Conservation (phyloP, 73 alveolate genomes). For the Stentor coeruleus region DNA sequence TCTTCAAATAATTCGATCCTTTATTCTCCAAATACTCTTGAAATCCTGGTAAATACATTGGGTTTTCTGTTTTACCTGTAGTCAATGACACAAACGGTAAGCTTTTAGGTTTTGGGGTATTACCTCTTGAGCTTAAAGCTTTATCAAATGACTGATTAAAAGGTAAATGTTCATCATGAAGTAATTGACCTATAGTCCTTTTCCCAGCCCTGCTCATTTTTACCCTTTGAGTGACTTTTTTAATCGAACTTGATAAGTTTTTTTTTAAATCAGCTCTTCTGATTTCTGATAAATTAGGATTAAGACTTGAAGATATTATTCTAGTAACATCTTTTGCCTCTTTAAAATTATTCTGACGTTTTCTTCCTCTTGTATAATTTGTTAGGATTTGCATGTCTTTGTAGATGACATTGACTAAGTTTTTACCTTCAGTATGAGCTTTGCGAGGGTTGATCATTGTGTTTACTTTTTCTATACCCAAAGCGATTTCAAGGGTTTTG, state of each 20-base stretch:
- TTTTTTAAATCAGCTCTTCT: neutral
- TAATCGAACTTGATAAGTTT: neutral
- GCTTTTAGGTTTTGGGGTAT: neutral
- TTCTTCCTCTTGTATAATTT: neutral
- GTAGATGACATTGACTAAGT: neutral
- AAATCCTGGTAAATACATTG: neutral
- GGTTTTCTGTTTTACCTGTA: neutral
- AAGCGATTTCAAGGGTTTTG: constrained; percentile 22
- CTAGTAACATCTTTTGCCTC: neutral
- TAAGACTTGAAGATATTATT: neutral
- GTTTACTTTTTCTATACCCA: constrained; percentile 15
- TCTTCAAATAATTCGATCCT: neutral
- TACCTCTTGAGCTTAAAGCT: neutral
- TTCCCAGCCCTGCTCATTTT: constrained; percentile 17
- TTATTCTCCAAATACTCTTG: constrained; percentile 2
- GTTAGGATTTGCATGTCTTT: neutral
- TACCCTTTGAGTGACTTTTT: neutral
- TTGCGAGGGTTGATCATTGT: neutral
- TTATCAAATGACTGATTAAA: neutral
- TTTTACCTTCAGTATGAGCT: neutral
- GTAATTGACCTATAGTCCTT: neutral
- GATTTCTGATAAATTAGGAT: neutral
- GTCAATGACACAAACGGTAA: neutral
- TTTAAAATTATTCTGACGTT: neutral
- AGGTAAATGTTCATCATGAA: neutral